Conservation (phyloP, 768 basidiomycete genomes). For the Boletus subcaerulescens region DNA sequence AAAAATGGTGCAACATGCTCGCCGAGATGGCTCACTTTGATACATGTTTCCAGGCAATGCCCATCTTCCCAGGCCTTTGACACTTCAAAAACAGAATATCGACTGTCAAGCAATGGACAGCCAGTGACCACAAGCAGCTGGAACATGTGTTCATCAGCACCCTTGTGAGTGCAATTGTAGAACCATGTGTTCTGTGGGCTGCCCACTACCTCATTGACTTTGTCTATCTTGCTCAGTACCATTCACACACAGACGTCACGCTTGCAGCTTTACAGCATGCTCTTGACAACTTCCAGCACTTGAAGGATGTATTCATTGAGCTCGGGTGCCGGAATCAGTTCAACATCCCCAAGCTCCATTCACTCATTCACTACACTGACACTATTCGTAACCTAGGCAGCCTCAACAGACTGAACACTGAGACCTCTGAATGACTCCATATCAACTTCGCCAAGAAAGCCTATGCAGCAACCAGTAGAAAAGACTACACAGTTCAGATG, state of each 20-base stretch:
- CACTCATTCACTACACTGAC: background rate
- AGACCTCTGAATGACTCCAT: background rate
- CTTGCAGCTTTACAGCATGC: background rate
- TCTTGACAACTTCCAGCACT: background rate
- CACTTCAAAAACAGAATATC: background rate
- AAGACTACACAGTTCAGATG: background rate
- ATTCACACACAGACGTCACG: background rate
- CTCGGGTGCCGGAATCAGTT: background rate
- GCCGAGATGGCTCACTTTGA: background rate
- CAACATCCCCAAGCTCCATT: constrained; percentile 1
- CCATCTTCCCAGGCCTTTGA: background rate
- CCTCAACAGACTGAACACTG: background rate
- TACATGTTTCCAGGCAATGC: background rate
- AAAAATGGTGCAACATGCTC: background rate
- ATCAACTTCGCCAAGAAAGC: constrained; percentile 2
- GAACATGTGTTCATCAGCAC: background rate
- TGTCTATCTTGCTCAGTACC: background rate
- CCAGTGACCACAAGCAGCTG: background rate
- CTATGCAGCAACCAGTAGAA: background rate
- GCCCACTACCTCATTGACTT: background rate
- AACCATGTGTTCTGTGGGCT: background rate
- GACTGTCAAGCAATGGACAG: background rate
- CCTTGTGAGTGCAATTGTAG: background rate
- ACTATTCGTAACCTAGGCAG: background rate
- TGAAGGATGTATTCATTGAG: background rate